Percentiles rank a stretch among this genome's conserved stretches.
Evolutionary conservation across 768 basidiomycete genomes (phyloP).

Genomic region (Phaffia australis): DNA sequence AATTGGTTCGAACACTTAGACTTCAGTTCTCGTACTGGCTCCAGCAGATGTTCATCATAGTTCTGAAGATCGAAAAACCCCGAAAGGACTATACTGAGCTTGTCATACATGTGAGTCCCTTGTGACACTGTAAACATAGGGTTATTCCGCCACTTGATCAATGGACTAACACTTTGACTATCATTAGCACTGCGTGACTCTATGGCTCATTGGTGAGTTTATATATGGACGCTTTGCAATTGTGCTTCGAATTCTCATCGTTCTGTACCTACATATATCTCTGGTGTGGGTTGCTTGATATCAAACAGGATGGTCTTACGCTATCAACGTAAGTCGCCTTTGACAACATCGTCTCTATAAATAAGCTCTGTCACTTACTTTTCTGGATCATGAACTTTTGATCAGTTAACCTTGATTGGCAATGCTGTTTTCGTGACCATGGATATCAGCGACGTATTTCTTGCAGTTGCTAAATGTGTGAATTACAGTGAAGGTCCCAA

Average conservation of each 20-base stretch:
- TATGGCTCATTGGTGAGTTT: constrained; percentile 70
- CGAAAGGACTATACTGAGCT: constrained; percentile 82
- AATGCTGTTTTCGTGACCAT: constrained; percentile 89
- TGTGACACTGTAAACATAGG: neutral
- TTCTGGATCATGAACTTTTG: neutral
- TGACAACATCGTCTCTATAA: too few relatives aligned
- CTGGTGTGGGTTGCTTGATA: neutral
- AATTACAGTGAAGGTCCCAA: constrained; percentile 59
- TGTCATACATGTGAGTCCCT: constrained; percentile 51
- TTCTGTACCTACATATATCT: neutral
- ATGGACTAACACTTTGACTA: neutral
- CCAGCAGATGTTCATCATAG: constrained; percentile 78
- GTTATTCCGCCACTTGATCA: neutral
- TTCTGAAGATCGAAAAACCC: constrained; percentile 81
- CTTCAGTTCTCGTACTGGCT: constrained; percentile 89
- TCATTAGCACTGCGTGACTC: constrained; percentile 64
- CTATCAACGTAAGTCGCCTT: constrained; percentile 15
- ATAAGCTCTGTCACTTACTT: neutral
- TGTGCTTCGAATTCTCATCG: neutral
- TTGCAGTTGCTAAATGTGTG: constrained; percentile 77
- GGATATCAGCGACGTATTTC: constrained; percentile 84
- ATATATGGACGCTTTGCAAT: neutral
- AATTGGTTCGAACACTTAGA: neutral
- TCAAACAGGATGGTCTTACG: constrained; percentile 24
- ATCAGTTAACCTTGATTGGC: constrained; percentile 66